These are phyloP conservation scores for Fusarium pseudoanthophilum DNA, from an alignment of 2,329 filamentous ascomycete genomes.

Conservation along the genomic window DNA sequence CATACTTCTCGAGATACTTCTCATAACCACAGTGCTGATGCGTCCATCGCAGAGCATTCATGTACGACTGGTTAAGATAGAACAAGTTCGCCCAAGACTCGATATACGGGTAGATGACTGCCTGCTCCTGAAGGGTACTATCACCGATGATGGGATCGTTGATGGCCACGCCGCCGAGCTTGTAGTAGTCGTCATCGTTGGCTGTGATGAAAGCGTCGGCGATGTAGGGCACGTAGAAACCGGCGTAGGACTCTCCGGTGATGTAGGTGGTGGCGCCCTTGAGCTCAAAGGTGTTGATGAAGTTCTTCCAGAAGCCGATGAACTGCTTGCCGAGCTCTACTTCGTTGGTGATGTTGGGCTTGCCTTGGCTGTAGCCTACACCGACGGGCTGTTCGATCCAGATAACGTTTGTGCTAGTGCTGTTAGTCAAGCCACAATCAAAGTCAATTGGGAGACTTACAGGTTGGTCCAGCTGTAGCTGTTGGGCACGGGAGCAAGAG, in stretches of 20 bases:
- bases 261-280: constrained; percentile 77
- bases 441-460: background rate
- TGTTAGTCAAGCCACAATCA: accelerated
- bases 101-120: constrained; percentile 67
- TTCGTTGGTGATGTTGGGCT: constrained; percentile 71
- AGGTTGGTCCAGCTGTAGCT: constrained; percentile 79
- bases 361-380: constrained; percentile 76
- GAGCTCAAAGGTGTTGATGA: constrained; percentile 75
- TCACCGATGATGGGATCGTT: constrained; percentile 75
- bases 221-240: constrained; percentile 76
- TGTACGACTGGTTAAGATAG: constrained; percentile 70
- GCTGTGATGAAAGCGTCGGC: constrained; percentile 76
- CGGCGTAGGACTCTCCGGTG: constrained; percentile 76
- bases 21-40: constrained; percentile 71
- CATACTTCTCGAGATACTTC: constrained; percentile 67
- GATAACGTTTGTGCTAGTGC: constrained; percentile 72
- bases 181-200: constrained; percentile 72
- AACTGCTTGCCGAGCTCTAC: constrained; percentile 78
- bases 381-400: constrained; percentile 77
- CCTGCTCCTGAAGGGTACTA: constrained; percentile 55
- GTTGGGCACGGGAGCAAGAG: constrained; percentile 71
- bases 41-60: constrained; percentile 60
- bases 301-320: constrained; percentile 82
- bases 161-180: constrained; percentile 75
- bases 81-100: constrained; percentile 71